Evolutionary conservation across 2,329 filamentous ascomycete species (phyloP), one percentile per base, ranked within the genome.

Genomic region (Pseudopyricularia cyperi): DNA sequence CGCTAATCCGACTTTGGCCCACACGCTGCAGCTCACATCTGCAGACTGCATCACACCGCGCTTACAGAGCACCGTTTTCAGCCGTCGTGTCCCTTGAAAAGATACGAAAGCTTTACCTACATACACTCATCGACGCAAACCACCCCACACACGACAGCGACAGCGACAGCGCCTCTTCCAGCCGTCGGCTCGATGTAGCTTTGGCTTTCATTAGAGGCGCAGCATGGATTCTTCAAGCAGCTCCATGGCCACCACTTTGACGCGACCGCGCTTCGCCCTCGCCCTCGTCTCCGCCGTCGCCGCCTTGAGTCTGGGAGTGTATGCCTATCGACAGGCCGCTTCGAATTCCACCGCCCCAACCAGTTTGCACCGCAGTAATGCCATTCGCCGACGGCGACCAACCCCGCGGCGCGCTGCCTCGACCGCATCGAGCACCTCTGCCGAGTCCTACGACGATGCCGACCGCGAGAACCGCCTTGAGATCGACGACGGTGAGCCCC

Each of bases 391-490:
- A 56, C 54, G 37, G 34, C 55, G 50, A 30, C 55, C 55, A 3
- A 58, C 54, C 22, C 57, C 61, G 15, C 52, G 46, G 15, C 52
- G 51, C 15, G 58, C 58, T 28, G 57, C 7, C 19, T 53, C 52
- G 19, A 46, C 30, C 7, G 52, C 30, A n/a, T 52, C 52, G 17
- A 52, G 26, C 17, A 37, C 71, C 6, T 67, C 66, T 30, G 68
- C 66, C 12, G 68, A 69, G 19, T 60, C 63, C n/a, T 12, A 42
- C 37, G 37, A 42, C 37, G 26, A 34, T 11, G 49, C 35, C 49
- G 49, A 51, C 52, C 73, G 77, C 55, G 74, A 77, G 56, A 75
- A 64, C 39, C 54, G 54, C 54, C 56, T 54, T 3, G 52, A 52
- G 26, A 54, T 49, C 34, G 47, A 30, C 32, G 26, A 52, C 52